A percentile compares a stretch with the other conserved stretches of the same genome.
Evolutionary conservation across 371 early-diverging fungal species (phyloP).

Genomic region (Amoeboradix gromovi): DNA sequence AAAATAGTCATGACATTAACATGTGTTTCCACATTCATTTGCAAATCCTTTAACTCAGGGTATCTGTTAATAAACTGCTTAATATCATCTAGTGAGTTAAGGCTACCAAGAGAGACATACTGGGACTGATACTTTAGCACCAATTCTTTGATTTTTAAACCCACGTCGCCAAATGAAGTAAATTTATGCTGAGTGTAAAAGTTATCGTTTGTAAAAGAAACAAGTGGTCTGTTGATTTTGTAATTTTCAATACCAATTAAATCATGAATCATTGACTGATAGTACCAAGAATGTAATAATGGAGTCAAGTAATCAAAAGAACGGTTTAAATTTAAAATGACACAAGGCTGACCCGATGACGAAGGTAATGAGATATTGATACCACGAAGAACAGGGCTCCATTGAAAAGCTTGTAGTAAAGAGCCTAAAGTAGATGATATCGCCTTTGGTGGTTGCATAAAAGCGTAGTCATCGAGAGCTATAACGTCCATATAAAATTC

Average conservation of each 20-base stretch:
- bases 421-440: neutral
- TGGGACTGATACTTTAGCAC: slow-evolving; percentile 69
- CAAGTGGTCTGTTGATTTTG: slow-evolving; percentile 38
- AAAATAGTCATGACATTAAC: slow-evolving; percentile 77
- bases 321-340: slow-evolving; percentile 71
- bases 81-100: slow-evolving; percentile 83
- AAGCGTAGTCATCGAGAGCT: neutral
- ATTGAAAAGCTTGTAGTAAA: neutral
- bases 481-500: neutral
- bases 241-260: slow-evolving; percentile 76
- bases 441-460: neutral
- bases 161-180: slow-evolving; percentile 72
- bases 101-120: slow-evolving; percentile 53
- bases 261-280: slow-evolving; percentile 95
- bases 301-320: slow-evolving; percentile 91
- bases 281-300: slow-evolving; percentile 87
- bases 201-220: slow-evolving; percentile 43
- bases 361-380: neutral
- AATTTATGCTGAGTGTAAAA: slow-evolving; percentile 66
- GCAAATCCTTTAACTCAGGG: slow-evolving; percentile 73
- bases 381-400: neutral
- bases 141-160: slow-evolving; percentile 63
- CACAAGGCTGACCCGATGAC: neutral
- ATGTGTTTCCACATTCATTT: slow-evolving; percentile 83
- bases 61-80: slow-evolving; percentile 89